phyloP scores from a whole-genome alignment of 192 early-diverging fungal genomes.

The Gryganskiella cystojenkinii region DNA sequence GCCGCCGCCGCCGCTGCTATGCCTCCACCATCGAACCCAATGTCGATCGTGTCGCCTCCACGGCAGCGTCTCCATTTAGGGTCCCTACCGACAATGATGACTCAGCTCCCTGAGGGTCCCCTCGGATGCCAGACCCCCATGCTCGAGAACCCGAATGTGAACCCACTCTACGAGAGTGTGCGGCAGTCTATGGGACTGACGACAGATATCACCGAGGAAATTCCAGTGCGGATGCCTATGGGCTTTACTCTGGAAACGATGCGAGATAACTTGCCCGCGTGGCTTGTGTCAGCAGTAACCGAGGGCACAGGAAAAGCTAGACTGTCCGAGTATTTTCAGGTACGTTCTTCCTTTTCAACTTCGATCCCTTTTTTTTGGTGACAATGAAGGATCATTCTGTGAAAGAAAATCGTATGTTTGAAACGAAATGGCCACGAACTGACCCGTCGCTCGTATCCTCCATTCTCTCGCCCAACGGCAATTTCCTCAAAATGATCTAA shows the following conservation, averaged over 20 bases:
- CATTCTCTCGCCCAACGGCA: constrained; percentile 1
- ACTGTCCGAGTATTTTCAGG: constrained; percentile 51
- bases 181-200: constrained; percentile 66
- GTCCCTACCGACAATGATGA: constrained; percentile 25
- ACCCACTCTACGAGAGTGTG: constrained; percentile 70
- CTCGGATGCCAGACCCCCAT: constrained; percentile 61
- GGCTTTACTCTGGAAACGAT: constrained; percentile 38
- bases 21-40: not conserved
- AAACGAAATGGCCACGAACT: no score
- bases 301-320: constrained; percentile 18
- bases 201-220: constrained; percentile 63
- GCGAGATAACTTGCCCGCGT: constrained; percentile 29
- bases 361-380: not conserved
- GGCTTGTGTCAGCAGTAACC: constrained; percentile 25
- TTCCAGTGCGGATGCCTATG: constrained; percentile 62
- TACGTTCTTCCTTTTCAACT: constrained; percentile 6
- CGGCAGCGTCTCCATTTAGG: constrained; percentile 33
- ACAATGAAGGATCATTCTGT: not conserved
- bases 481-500: constrained; percentile 32
- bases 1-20: not conserved
- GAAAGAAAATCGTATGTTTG: not conserved
- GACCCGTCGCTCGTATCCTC: no score
- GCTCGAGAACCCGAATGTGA: constrained; percentile 64
- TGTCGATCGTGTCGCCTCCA: not conserved
- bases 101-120: constrained; percentile 26